Base-by-base conservation (phyloP, 2,329 filamentous ascomycete genomes). In the Monilinia fructigena region DNA sequence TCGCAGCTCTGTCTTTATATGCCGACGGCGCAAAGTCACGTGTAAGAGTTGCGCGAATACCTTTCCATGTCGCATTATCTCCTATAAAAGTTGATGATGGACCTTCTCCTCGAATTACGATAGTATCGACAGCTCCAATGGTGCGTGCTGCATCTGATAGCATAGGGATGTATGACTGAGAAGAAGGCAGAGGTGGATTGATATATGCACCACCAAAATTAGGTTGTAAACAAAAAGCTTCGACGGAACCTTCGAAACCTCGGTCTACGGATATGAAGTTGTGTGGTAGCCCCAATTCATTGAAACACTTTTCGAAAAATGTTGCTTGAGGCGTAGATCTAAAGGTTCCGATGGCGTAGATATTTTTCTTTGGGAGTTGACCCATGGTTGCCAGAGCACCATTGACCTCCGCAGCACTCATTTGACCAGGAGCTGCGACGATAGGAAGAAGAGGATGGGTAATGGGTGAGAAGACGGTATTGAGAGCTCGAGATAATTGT, bases 381-480 rank as follows among this genome's bases (percentile, higher is more conserved):
- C 91, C 91, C 77, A 96, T 88, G 67, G 90, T 87, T 64, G 91
- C 87, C 40, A 95, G 79, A 4, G 90, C 89, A 56, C 86, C 85
- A 74, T 96, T 95, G 77, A 95, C 95, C 78, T 95, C 90, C 20
- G 92, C 89, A 1, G 91, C 90, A 71, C 90, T 93, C 79, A 96
- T 82, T 77, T 96, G 92, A 11, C 92, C 92, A 0, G 92, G 92
- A 0, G 92, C 92, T 31, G 92, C 92, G 67, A 95, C 92, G 74
- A 93, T 88, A 11, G 92, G 92, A 4, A 96, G 82, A 12, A 95
- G 81, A 1, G 92, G 91, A 74, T 96, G 92, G 0, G 92, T 96
- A 75, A 96, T 93, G 35, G 92, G 91, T 0, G 91, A 93, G 76
- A 96, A 94, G 68, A 94, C 89, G 66, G 89, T 91, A 78, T 96